A percentile compares a stretch with the other conserved stretches of the same genome.
These are phyloP conservation scores for Termitomyces sp. DNA, from an alignment of 768 basidiomycete species.

Conservation along the genomic window DNA sequence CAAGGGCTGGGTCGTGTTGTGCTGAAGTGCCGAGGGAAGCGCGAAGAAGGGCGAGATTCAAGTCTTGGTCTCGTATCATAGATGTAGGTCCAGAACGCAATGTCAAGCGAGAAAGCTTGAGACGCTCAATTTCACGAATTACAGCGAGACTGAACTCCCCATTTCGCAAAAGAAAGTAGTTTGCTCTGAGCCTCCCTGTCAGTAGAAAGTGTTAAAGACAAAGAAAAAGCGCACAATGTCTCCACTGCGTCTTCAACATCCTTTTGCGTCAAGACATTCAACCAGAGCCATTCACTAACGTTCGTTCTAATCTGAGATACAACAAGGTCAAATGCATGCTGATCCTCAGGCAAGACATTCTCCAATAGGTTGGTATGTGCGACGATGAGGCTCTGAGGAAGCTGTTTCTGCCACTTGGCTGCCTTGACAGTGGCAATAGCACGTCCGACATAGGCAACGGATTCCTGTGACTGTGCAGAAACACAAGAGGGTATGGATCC, in stretches of 20 bases:
- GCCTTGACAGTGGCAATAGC: constrained; percentile 82
- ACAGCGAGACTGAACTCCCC: constrained; percentile 84
- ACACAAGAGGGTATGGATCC: constrained; percentile 76
- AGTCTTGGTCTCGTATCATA: constrained; percentile 88
- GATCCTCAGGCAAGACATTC: constrained; percentile 68
- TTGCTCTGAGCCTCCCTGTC: constrained; percentile 49
- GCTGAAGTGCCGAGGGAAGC: constrained; percentile 87
- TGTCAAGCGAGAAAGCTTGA: constrained; percentile 76
- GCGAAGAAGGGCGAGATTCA: constrained; percentile 82
- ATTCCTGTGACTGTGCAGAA: constrained; percentile 67
- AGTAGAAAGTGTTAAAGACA: constrained; percentile 2
- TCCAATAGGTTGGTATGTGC: constrained; percentile 66
- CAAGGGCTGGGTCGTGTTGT: constrained; percentile 78
- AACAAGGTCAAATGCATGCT: constrained; percentile 70
- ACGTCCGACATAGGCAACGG: constrained; percentile 83
- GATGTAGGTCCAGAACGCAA: constrained; percentile 59
- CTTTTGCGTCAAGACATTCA: constrained; percentile 77
- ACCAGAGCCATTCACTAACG: constrained; percentile 93
- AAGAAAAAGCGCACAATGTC: constrained; percentile 58
- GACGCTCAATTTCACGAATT: constrained; percentile 81
- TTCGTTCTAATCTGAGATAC: constrained; percentile 74
- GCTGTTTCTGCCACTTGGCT: constrained; percentile 74
- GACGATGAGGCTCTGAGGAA: constrained; percentile 63
- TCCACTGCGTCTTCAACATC: constrained; percentile 85
- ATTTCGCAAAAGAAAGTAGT: constrained; percentile 86